phyloP scores from a whole-genome alignment of 768 basidiomycete species.

The Pleurotus sapidus region DNA sequence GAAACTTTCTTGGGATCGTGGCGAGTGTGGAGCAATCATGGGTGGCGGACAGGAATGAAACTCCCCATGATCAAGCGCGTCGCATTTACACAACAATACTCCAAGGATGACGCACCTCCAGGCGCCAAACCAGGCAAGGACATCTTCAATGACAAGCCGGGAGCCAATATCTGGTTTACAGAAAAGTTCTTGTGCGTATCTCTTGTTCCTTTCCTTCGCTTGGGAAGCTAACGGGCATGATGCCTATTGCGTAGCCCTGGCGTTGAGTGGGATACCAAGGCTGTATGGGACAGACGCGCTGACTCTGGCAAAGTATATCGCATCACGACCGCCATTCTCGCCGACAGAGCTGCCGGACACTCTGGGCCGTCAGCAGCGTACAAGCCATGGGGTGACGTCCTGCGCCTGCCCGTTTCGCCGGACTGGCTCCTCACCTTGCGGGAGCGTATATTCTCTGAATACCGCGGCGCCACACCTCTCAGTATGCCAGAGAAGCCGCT shows the following conservation, averaged over 20 bases:
- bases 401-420: not conserved
- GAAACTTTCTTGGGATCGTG: slow-evolving; percentile 1
- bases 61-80: not conserved
- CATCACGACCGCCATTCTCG: not conserved
- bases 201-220: not conserved
- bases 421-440: not conserved
- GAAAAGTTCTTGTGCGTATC: not conserved
- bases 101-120: not conserved
- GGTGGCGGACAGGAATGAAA: not conserved
- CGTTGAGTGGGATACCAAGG: slow-evolving; percentile 1
- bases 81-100: slow-evolving; percentile 1
- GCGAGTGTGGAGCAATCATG: slow-evolving; percentile 4
- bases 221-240: too few relatives aligned
- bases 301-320: not conserved
- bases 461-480: not conserved
- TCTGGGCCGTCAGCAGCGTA: not conserved
- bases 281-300: not conserved
- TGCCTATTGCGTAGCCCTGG: not conserved
- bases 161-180: slow-evolving; percentile 4
- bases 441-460: not conserved
- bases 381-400: slow-evolving; percentile 2
- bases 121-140: slow-evolving; percentile 1
- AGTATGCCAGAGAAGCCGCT: not conserved
- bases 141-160: slow-evolving; percentile 3
- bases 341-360: not conserved